Evolutionary conservation across 176 grass and related monocot genomes (phyloP), one percentile per base, ranked within the genome.

Genomic region (Paspalum vaginatum): DNA sequence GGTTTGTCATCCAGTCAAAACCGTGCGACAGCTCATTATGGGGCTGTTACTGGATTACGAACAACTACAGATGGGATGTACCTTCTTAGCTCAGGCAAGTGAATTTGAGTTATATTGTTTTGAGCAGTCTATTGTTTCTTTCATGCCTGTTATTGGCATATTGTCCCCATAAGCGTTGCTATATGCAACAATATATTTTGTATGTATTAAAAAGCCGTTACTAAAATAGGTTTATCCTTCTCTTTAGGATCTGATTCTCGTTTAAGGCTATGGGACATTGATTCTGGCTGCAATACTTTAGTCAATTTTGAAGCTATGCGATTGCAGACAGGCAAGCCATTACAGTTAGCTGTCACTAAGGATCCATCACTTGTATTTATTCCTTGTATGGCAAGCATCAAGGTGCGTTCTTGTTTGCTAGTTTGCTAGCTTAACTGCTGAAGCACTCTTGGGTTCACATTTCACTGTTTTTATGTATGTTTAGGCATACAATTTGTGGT

Each of bases 81-180:
- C 89, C 95, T 98, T 93, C 86, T 98, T 79, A 98, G 95, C 86
- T 95, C 90, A 87, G 95, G 92, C 89, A 79, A 79, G 47, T 83
- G 27, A 80, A 57, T 47, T 81, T 81, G 50, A 27, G 38, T 89
- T 81, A 46, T 65, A 20, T 46, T 69, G 0, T 61, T 68, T 79
- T 10, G 9, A 84, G 77, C 20, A 49, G 51, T 52, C 48, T 66
- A 9, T 45, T 84, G 32, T 0, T 40, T 77, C 26, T 60, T 52
- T 16, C 40, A 18, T 64, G 15, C 32, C 25, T 72, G 13, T 70
- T 71, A 25, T 53, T 69, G 61, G 37, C n/a, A 56, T 80, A 37
- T 10, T 59, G 50, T 53, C 45, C 22, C 22, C 84, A 48, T 63
- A 85, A 71, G 9, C 9, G 13, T 70, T 53, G 60, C 44, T 40